Evolutionary conservation across 1,284 basidiomycete genomes (phyloP).

Genomic region (Stygiomarasmius scandens): DNA sequence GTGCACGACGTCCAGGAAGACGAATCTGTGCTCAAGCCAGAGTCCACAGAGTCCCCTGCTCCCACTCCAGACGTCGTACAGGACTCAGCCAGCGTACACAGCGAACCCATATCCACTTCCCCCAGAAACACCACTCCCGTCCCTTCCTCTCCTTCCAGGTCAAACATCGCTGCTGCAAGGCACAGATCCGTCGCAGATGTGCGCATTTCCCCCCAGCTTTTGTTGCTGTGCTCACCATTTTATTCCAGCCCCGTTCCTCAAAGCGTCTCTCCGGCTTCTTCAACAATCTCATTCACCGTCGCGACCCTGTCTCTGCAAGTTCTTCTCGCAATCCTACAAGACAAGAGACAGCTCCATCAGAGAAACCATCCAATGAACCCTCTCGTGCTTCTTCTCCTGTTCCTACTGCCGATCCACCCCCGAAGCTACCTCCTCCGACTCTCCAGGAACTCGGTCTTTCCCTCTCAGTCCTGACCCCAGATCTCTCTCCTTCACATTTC

Average conservation of each 20-base stretch:
- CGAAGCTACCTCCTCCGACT: slow-evolving; percentile 66
- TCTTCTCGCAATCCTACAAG: slow-evolving; percentile 23
- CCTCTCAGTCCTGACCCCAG: slow-evolving; percentile 63
- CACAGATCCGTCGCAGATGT: slow-evolving; percentile 54
- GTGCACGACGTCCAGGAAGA: slow-evolving; percentile 29
- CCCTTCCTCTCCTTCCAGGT: slow-evolving; percentile 31
- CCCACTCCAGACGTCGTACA: not conserved
- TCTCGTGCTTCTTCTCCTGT: slow-evolving; percentile 21
- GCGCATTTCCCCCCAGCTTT: slow-evolving; percentile 18
- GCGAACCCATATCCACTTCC: not conserved
- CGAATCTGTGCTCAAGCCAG: slow-evolving; percentile 18
- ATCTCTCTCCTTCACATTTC: slow-evolving; percentile 75
- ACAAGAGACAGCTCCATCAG: slow-evolving; percentile 25
- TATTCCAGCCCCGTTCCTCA: slow-evolving; percentile 55
- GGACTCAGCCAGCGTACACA: slow-evolving; percentile 52
- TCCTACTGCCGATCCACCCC: slow-evolving; percentile 64
- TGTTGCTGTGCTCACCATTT: slow-evolving; percentile 11
- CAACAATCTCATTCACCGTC: slow-evolving; percentile 74
- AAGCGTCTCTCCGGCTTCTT: slow-evolving; percentile 81
- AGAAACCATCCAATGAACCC: slow-evolving; percentile 7
- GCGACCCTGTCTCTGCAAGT: slow-evolving; percentile 47
- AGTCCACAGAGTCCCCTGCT: not conserved
- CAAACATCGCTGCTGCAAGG: slow-evolving; percentile 31
- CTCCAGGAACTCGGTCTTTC: slow-evolving; percentile 76
- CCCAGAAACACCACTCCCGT: not conserved